Base-by-base conservation (phyloP, 2,329 filamentous ascomycete species). In the Fusarium agapanthi region DNA sequence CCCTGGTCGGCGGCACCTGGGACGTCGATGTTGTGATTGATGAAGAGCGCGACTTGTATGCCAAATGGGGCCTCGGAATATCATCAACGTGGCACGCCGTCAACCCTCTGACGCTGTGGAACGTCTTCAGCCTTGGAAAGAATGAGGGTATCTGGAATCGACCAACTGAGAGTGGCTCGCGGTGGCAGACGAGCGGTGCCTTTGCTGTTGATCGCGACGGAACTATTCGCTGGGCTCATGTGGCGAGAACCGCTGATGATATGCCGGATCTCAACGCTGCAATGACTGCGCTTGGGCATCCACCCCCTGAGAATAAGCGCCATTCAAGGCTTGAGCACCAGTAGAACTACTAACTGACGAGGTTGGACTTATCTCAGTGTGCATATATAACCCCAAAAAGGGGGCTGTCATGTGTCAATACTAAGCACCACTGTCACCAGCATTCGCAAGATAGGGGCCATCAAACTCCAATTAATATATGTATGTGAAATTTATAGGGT, bases 141-240 rank as follows among this genome's bases (percentile, higher is more conserved):
- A 82, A 87, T 54, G 90, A 93, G 77, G 87, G 89, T 20, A 92
- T 93, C 71, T 91, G 88, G 86, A 91, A 91, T 77, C 81, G 88
- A 30, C 85, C 88, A 6, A 90, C 89, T 6, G 89, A 91, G 80
- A 92, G 88, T 77, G 91, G 91, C 43, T 89, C 82, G 71, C 81
- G 90, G 58, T 94, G 92, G 91, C 91, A 94, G 85, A 91, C 83
- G 32, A 84, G 87, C 50, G 92, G 91, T 34, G 88, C 87, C 34
- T 94, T 90, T 81, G 90, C 88, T 16, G 76, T 83, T 28, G 79
- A 81, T 48, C 73, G 65, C 13, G 72, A 77, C 37, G 80, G 81
- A 11, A 78, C 67, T 18, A 73, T 82, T 38, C 73, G 75, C 12
- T 82, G 78, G 78, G 70, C 69, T 35, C 81, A 82, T 35, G 64